phyloP scores from a whole-genome alignment of 495 filamentous ascomycete species.

The Neurospora cerealis region DNA sequence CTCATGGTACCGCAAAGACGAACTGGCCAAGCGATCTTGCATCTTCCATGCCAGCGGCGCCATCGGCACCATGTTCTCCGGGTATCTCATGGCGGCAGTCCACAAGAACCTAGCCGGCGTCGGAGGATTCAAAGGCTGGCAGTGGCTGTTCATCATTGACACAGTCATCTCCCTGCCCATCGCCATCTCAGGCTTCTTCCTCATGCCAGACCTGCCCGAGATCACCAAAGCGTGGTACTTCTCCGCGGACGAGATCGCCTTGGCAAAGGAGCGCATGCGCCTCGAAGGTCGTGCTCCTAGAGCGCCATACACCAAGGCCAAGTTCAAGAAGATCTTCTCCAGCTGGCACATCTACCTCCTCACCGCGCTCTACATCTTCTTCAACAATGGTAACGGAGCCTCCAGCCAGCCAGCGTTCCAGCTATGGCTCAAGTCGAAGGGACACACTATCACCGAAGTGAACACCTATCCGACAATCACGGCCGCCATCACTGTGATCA shows the following conservation, averaged over 20 bases:
- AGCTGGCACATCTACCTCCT: conserved; percentile 37
- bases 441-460: conserved; percentile 23
- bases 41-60: conserved; percentile 50
- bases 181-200: conserved; percentile 45
- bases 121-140: conserved; percentile 36
- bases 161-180: conserved; percentile 36
- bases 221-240: conserved; percentile 47
- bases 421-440: conserved; percentile 28
- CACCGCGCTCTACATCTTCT: conserved; percentile 28
- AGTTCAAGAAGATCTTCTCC: conserved; percentile 29
- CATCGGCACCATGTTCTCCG: conserved; percentile 46
- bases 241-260: conserved; percentile 23
- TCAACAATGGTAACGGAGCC: conserved; percentile 22
- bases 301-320: conserved; percentile 26
- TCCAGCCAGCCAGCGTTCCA: conserved; percentile 25
- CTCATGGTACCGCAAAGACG: conserved; percentile 45
- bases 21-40: conserved; percentile 49
- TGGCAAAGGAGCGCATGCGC: conserved; percentile 36
- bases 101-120: conserved; percentile 41
- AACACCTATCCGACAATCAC: conserved; percentile 39
- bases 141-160: conserved; percentile 45
- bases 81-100: conserved; percentile 49
- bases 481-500: conserved; percentile 33
- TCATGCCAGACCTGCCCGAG: conserved; percentile 52
- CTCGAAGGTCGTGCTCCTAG: conserved; percentile 32